Conservation (phyloP, 257 asterid species). For the Cordia subcordata region DNA sequence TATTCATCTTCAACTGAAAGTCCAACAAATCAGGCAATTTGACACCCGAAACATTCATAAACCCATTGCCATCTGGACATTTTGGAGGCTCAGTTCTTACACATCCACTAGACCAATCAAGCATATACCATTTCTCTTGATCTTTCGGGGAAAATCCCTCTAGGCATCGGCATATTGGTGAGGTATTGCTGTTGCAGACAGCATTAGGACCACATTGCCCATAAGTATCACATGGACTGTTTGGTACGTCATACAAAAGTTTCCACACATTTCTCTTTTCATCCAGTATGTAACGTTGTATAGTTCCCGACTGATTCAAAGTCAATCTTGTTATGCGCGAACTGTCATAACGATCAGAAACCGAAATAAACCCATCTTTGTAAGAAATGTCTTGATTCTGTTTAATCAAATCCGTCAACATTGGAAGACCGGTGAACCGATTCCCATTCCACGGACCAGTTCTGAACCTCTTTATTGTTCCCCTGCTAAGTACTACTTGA, state of each 20-base stretch:
- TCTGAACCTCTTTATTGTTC: neutral
- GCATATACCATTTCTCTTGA: conserved; percentile 12
- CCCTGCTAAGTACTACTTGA: conserved; percentile 10
- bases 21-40: conserved; percentile 19
- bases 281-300: neutral
- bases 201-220: conserved; percentile 20
- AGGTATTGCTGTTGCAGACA: conserved; percentile 6
- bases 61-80: conserved; percentile 18
- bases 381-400: neutral
- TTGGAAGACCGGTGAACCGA: conserved; percentile 7
- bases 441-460: conserved; percentile 33
- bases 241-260: neutral
- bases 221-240: conserved; percentile 14
- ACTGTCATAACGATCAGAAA: neutral
- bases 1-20: conserved; percentile 13
- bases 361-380: conserved; percentile 8
- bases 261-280: neutral
- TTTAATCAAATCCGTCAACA: neutral
- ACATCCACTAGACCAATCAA: conserved; percentile 27
- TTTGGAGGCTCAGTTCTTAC: conserved; percentile 4
- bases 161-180: conserved; percentile 19
- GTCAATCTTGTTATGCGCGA: conserved; percentile 1
- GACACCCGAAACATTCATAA: conserved; percentile 20
- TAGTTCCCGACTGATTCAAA: neutral
- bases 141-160: conserved; percentile 18